Evolutionary conservation across 306 rosid genomes (phyloP), one percentile per base, ranked within the genome.

Genomic region (Lupinus albus): DNA sequence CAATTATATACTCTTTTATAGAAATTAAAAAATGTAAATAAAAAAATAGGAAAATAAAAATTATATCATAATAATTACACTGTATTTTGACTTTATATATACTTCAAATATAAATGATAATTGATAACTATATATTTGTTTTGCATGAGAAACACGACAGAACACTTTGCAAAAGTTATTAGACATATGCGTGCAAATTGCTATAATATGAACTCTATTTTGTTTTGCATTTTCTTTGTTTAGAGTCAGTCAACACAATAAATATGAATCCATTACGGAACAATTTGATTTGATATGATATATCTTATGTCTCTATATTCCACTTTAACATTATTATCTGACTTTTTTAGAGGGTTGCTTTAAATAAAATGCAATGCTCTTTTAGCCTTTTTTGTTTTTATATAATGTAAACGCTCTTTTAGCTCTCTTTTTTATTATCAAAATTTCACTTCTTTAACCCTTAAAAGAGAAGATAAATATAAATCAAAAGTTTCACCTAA

Each of bases 101-200:
- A n/a, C 4, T 25, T 25, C 30, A 33, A 4, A 33, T n/a, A n/a
- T n/a, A n/a, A n/a, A n/a, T n/a, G n/a, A 25, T 25, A 25, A 25
- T 25, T 25, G 30, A 25, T 3, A 25, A 4, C 30, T 1, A 18
- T 16, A 46, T 47, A 9, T 74, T 16, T 46, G 53, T 46, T 74
- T 65, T 74, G 50, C 58, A 68, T 49, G 47, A 10, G 57, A 14
- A 68, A 16, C 58, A 76, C 64, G 71, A 76, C 71, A 76, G 42
- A 11, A 12, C 61, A 76, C 75, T 67, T 66, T 49, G 68, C 35
- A 36, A 75, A 67, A 56, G 74, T 18, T 67, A 57, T 46, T 5
- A 28, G 30, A 48, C 64, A 39, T 47, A 46, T 39, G 17, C 49
- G 49, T 75, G 55, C 45, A 57, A 49, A 21, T 38, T 30, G 49